Percentiles rank a stretch among this genome's conserved stretches.
Evolutionary conservation across 2,329 filamentous ascomycete genomes (phyloP).

Genomic region (Fusarium chlamydosporum): DNA sequence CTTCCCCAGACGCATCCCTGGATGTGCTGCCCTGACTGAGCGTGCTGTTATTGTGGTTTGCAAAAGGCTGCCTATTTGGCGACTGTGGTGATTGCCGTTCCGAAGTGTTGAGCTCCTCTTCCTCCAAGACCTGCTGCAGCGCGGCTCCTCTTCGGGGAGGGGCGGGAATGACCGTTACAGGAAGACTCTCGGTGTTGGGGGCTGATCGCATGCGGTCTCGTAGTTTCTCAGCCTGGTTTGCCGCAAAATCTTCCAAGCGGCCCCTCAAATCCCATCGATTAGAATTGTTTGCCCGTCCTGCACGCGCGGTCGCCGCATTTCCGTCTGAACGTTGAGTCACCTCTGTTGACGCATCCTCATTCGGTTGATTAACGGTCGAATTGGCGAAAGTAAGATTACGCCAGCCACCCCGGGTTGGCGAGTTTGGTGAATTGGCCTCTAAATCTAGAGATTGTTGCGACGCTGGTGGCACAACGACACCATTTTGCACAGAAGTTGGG

Average conservation of each 20-base stretch:
- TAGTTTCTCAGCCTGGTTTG: constrained; percentile 71
- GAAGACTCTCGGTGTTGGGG: constrained; percentile 68
- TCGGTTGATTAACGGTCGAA: constrained; percentile 31
- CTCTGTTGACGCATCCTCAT: constrained; percentile 31
- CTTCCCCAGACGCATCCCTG: constrained; percentile 45
- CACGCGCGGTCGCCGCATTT: constrained; percentile 14
- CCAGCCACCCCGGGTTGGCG: constrained; percentile 49
- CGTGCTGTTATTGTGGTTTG: constrained; percentile 36
- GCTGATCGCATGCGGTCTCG: constrained; percentile 69
- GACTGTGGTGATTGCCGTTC: constrained; percentile 35
- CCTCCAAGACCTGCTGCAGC: constrained; percentile 69
- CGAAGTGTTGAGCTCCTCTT: constrained; percentile 58
- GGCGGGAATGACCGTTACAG: constrained; percentile 73
- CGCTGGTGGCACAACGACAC: constrained; percentile 36
- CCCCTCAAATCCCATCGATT: constrained; percentile 69
- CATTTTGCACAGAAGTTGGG: constrained; percentile 43
- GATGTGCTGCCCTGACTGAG: constrained; percentile 48
- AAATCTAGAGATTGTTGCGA: constrained; percentile 45
- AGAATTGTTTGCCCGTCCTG: constrained; percentile 37
- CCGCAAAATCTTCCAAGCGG: constrained; percentile 73
- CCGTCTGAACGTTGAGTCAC: constrained; percentile 17
- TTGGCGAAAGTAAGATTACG: constrained; percentile 44
- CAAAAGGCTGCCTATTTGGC: constrained; percentile 21
- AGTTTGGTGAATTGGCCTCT: constrained; percentile 48
- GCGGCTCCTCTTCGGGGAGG: constrained; percentile 71